These are phyloP conservation scores for Petunia axillaris DNA, from an alignment of 257 asterid species.

Conservation along the genomic window DNA sequence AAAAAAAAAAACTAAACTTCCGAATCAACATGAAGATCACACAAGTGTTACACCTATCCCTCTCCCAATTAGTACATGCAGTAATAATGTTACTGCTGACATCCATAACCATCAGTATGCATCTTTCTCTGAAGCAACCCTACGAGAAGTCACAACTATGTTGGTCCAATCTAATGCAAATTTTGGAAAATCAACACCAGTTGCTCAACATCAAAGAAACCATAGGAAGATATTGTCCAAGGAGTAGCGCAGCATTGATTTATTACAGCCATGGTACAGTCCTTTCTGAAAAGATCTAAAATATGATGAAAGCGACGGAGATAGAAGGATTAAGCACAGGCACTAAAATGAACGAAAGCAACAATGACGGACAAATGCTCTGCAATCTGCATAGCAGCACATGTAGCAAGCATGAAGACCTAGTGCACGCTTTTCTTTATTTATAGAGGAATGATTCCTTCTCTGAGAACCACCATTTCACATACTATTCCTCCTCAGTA, in stretches of 20 bases:
- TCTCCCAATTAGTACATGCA: not conserved
- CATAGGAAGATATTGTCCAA: not conserved
- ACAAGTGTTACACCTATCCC: not conserved
- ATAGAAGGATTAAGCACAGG: not conserved
- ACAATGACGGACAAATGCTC: not conserved
- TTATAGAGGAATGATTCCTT: not conserved
- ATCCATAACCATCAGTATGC: not conserved
- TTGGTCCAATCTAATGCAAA: not conserved
- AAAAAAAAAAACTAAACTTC: not conserved
- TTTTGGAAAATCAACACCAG: not conserved
- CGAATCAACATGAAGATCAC: not conserved
- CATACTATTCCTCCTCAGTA: not conserved
- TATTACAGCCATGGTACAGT: slow-evolving; percentile 6
- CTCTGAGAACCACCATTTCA: not conserved
- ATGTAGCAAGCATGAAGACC: not conserved
- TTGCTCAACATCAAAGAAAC: not conserved
- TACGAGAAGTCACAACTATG: not conserved
- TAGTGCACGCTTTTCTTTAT: not conserved
- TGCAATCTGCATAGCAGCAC: not conserved
- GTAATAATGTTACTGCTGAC: not conserved
- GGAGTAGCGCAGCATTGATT: not conserved
- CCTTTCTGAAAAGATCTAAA: slow-evolving; percentile 11
- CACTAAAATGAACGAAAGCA: not conserved
- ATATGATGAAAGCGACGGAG: not conserved
- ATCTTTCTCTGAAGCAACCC: not conserved